These are phyloP conservation scores for Mortierella sp. DNA, from an alignment of 371 early-diverging fungal genomes.

Conservation along the genomic window DNA sequence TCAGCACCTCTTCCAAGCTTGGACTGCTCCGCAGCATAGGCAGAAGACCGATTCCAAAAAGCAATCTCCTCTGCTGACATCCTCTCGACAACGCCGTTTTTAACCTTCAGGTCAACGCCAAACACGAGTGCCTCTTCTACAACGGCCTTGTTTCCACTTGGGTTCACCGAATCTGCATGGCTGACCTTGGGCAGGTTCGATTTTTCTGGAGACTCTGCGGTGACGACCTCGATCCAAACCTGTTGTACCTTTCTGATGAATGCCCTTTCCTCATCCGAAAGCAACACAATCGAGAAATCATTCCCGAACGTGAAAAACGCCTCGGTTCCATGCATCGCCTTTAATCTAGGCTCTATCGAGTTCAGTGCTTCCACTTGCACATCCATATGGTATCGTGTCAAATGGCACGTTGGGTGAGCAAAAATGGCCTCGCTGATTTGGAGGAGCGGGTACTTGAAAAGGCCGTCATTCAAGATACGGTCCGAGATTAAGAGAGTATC, in stretches of 20 bases:
- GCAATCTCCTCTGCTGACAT: not conserved
- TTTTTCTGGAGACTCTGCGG: slow-evolving; percentile 2
- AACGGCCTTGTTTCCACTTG: not conserved
- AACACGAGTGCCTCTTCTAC: slow-evolving; percentile 10
- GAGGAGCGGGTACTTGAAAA: not conserved
- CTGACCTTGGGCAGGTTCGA: slow-evolving; percentile 5
- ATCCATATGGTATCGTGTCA: slow-evolving; percentile 20
- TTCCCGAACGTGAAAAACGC: slow-evolving; percentile 9
- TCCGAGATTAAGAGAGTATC: slow-evolving; percentile 5
- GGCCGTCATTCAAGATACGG: not conserved
- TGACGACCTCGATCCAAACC: slow-evolving; percentile 23
- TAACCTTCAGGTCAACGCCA: not conserved
- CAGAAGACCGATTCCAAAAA: not conserved
- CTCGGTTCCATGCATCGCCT: not conserved
- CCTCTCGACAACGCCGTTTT: not conserved
- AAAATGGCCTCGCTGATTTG: slow-evolving; percentile 12
- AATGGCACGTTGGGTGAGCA: slow-evolving; percentile 1
- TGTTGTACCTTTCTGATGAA: not conserved
- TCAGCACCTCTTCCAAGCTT: not conserved
- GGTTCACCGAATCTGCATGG: not conserved
- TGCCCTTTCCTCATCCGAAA: not conserved
- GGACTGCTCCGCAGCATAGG: not conserved
- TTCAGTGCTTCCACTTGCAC: not conserved
- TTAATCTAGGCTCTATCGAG: not conserved
- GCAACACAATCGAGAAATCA: not conserved